A percentile compares a stretch with the other conserved stretches of the same genome.
These are phyloP conservation scores for Ceratocystis colombiana DNA, from an alignment of 2,329 filamentous ascomycete species.

Conservation along the genomic window DNA sequence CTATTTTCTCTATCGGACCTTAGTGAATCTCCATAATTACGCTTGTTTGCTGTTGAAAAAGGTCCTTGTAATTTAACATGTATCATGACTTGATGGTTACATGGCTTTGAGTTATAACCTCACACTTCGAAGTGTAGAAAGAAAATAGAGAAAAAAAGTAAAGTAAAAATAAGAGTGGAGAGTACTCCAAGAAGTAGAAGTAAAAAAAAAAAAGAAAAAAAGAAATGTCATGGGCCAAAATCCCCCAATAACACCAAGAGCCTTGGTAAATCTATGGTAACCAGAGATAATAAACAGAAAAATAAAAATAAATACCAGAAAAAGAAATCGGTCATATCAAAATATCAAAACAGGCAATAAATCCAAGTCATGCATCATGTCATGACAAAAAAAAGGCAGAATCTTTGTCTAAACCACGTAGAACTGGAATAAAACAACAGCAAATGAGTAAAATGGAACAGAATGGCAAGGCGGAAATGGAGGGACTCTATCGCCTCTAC, in stretches of 20 bases:
- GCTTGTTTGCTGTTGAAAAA: background rate
- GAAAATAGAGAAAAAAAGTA: slow-evolving; percentile 4
- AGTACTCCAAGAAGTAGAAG: background rate
- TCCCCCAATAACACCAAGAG: slow-evolving; percentile 15
- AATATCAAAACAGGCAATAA: slow-evolving; percentile 15
- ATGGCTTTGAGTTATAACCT: background rate
- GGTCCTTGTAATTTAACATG: slow-evolving; percentile 8
- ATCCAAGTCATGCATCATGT: background rate
- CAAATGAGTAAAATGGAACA: slow-evolving; percentile 4
- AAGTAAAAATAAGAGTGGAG: slow-evolving; percentile 7
- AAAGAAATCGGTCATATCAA: slow-evolving; percentile 17
- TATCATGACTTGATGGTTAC: background rate
- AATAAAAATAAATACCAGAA: slow-evolving; percentile 16
- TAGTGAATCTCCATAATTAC: background rate
- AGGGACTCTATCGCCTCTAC: slow-evolving; percentile 20
- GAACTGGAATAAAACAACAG: background rate
- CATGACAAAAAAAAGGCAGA: background rate
- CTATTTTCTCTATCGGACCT: background rate
- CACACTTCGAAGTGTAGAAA: slow-evolving; percentile 7
- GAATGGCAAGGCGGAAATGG: background rate
- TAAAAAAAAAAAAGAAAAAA: background rate
- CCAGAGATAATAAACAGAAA: slow-evolving; percentile 15
- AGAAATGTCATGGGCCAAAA: background rate
- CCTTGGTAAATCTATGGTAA: slow-evolving; percentile 11
- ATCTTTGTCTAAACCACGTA: slow-evolving; percentile 10